Evolutionary conservation across 768 basidiomycete species (phyloP), one percentile per base, ranked within the genome.

Genomic region (Clavaria fumosa): DNA sequence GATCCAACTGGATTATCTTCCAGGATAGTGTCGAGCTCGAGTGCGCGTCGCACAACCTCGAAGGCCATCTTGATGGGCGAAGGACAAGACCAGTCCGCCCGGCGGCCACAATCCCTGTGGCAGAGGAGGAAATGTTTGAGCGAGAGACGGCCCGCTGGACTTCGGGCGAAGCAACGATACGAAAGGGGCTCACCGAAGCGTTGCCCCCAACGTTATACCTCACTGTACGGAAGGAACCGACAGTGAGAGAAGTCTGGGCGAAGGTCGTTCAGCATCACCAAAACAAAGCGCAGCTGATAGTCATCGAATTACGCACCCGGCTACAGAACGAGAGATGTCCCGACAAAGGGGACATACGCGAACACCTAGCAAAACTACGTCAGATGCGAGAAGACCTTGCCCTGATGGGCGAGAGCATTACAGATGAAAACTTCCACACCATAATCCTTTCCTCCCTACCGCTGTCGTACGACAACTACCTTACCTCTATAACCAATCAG

Each of bases 371-470:
- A 10, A 53, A 44, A 38, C 38, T 63, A n/a, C 23, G 42, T 4
- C 41, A 42, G 5, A 51, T 61, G 45, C 43, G 38, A 2, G 53
- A 62, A 32, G 48, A 60, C 14, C 50, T 64, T 4, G 52, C 58
- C 0, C 47, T 52, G 0, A 55, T 61, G 47, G 57, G 56, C 14
- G 40, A 49, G 3, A 37, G 50, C 17, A 50, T 54, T 3, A 20
- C 46, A 0, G 52, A 61, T 6, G 46, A 53, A 5, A 53, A 60
- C 28, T 55, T 58, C 37, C 49, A 49, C 17, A 48, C 50, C 3
- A 59, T 62, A 31, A 49, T 62, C 22, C 47, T 59, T 21, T 40
- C 43, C 12, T 63, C 61, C 3, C 51, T 64, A 9, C 60, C 61
- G 11, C 11, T 33, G 4, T 56, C 52, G 14, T 63, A 56, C 39